Percentiles rank a stretch among this genome's conserved stretches.
These are phyloP conservation scores for Kalaharituber pfeilii DNA, from an alignment of 2,329 filamentous ascomycete species.

Conservation along the genomic window DNA sequence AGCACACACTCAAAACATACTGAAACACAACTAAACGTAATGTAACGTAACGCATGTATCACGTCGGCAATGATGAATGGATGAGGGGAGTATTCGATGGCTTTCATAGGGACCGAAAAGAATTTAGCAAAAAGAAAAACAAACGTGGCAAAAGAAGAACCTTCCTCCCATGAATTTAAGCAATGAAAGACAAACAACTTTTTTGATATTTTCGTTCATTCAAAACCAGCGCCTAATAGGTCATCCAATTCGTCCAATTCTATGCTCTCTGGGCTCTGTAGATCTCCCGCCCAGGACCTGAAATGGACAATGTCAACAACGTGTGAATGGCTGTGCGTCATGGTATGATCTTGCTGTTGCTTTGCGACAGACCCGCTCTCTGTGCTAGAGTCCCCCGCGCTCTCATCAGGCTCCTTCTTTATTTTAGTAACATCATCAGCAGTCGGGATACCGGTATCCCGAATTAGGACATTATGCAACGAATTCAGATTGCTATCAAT, in stretches of 20 bases:
- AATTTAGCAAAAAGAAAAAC: no score
- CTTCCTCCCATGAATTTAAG: no score
- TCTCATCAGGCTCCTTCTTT: slow-evolving; percentile 2
- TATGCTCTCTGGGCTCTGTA: slow-evolving; percentile 69
- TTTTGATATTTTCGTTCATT: no score
- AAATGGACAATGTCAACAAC: slow-evolving; percentile 33
- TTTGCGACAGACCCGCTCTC: slow-evolving; percentile 12
- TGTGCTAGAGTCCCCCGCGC: not conserved
- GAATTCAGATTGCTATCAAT: slow-evolving; percentile 1
- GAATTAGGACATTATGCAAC: slow-evolving; percentile 10
- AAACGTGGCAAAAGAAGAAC: no score
- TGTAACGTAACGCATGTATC: no score
- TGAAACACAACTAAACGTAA: no score
- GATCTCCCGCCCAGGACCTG: slow-evolving; percentile 29
- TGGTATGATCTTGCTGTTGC: slow-evolving; percentile 23
- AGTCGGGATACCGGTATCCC: slow-evolving; percentile 9
- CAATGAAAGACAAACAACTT: no score
- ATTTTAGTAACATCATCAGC: slow-evolving; percentile 3
- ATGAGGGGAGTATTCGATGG: no score
- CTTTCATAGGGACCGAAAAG: no score
- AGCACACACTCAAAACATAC: no score
- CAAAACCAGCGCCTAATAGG: slow-evolving; percentile 42
- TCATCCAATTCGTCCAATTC: slow-evolving; percentile 87
- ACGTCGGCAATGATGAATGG: no score
- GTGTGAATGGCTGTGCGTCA: no score